Conservation (phyloP, 1,284 basidiomycete species). For the Cutaneotrichosporon curvatum region DNA sequence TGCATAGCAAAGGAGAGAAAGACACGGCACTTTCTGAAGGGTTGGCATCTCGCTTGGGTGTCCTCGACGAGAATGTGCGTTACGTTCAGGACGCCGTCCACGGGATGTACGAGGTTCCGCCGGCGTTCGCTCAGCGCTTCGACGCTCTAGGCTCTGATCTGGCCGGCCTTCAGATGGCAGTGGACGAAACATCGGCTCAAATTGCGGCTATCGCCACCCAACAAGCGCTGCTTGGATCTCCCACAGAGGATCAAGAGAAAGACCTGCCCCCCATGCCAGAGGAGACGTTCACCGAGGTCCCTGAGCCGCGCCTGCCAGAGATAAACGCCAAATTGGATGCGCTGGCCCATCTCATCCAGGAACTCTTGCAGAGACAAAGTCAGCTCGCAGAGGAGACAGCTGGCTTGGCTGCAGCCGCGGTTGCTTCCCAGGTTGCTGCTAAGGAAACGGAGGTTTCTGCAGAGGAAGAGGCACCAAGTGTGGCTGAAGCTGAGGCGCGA, state of each 20-base stretch:
- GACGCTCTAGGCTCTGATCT: constrained; percentile 6
- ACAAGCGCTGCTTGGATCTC: constrained; percentile 18
- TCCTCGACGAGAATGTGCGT: neutral
- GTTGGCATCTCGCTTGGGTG: no score
- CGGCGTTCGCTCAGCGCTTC: constrained; percentile 1
- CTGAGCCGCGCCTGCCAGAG: constrained; percentile 12
- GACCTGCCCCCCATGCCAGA: constrained; percentile 1
- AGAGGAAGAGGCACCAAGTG: constrained; percentile 14
- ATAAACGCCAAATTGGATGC: constrained; percentile 38
- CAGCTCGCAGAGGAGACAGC: neutral
- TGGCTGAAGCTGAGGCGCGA: neutral
- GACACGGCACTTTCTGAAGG: no score
- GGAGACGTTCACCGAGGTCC: constrained; percentile 1
- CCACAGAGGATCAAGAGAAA: constrained; percentile 18
- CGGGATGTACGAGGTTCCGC: neutral
- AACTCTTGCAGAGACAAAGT: constrained; percentile 17
- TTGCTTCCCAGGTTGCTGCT: neutral
- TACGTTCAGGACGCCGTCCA: neutral
- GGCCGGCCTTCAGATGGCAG: constrained; percentile 4
- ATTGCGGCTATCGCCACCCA: constrained; percentile 5
- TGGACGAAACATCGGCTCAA: constrained; percentile 1
- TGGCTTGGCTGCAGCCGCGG: neutral
- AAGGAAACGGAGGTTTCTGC: constrained; percentile 20
- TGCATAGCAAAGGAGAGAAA: no score
- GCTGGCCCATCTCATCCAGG: constrained; percentile 33